Base-by-base conservation (phyloP, 768 basidiomycete genomes). In the Tylopilus balloui region DNA sequence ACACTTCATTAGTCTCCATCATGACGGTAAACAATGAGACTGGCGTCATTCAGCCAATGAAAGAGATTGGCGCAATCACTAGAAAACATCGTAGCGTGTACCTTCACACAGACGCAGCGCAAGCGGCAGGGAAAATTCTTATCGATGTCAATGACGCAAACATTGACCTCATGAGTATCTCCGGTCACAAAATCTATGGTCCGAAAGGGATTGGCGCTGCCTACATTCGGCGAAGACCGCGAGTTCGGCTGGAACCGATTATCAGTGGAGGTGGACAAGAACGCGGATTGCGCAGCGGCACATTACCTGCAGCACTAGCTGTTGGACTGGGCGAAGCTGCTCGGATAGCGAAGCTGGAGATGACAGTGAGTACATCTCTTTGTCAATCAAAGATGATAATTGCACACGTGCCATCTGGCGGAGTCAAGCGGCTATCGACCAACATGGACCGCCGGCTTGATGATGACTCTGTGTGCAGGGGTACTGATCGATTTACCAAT, bases 1-100 rank as follows among this genome's bases (percentile, higher is more conserved):
- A 93, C 52, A 93, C 92, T 12, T 89, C 88, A 1, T 73, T 98
- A n/a, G 84, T 99, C 38, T 95, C 93, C 12, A 85, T 99, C 65
- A 99, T 99, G 96, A 81, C 89, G 15, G 96, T 99, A 51, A 99
- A 99, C 74, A 99, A 99, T 69, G 96, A 99, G 72, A 98, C 93
- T 4, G 96, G 96, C 20, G 94, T 97, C 55, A 96, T 99, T 47
- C 96, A 98, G 64, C 96, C 96, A 2, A 77, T 98, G 54, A 87
- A 90, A 64, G 92, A 97, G 66, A 99, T 99, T 48, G 95, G 95
- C 25, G 80, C 81, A 3, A 78, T 95, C 29, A 65, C 88, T 27
- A 85, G 86, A 63, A 88, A 90, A 69, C 85, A 95, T 64, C 85
- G 88, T 51, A 92, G 92, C 13, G 78, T 95, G 15, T 87, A 91